Evolutionary conservation across 495 filamentous ascomycete species (phyloP).

Genomic region (Collariella sp.): DNA sequence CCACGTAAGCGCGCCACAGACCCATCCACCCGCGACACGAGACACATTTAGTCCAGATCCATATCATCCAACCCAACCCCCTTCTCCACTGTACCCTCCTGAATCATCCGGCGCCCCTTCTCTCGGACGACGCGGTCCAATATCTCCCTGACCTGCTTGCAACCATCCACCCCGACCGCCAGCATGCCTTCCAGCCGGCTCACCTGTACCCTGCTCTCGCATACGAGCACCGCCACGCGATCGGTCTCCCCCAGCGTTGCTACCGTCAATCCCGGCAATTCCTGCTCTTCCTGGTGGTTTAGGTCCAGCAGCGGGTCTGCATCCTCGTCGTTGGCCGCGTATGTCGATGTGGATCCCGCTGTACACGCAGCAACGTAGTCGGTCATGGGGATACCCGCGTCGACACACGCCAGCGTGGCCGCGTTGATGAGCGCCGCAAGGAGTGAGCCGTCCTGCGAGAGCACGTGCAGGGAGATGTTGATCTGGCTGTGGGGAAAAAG

Average conservation of each 20-base stretch:
- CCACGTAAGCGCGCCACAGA: neutral
- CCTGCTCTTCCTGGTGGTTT: conserved; percentile 77
- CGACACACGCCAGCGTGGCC: conserved; percentile 81
- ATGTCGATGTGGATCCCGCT: conserved; percentile 63
- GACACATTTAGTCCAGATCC: conserved; percentile 31
- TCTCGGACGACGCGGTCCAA: conserved; percentile 60
- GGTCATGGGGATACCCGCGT: conserved; percentile 90
- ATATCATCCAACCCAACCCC: conserved; percentile 35
- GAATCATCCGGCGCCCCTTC: conserved; percentile 56
- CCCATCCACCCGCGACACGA: neutral
- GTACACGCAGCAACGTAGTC: conserved; percentile 87
- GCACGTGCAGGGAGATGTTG: conserved; percentile 68
- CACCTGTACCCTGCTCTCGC: conserved; percentile 76
- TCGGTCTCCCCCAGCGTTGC: conserved; percentile 65
- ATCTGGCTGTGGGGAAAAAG: conserved; percentile 88
- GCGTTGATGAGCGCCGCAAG: conserved; percentile 88
- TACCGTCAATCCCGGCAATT: conserved; percentile 81
- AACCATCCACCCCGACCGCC: conserved; percentile 84
- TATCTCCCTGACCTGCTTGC: conserved; percentile 72
- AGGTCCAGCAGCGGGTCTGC: conserved; percentile 85
- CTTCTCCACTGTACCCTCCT: conserved; percentile 45
- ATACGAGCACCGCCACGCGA: conserved; percentile 66
- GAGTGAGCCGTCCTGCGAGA: conserved; percentile 85
- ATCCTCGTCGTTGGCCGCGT: conserved; percentile 52
- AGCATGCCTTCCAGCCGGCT: conserved; percentile 82